phyloP scores from a whole-genome alignment of 1,139 yeast genomes.

The Suzukiozyma palmioleophila region DNA sequence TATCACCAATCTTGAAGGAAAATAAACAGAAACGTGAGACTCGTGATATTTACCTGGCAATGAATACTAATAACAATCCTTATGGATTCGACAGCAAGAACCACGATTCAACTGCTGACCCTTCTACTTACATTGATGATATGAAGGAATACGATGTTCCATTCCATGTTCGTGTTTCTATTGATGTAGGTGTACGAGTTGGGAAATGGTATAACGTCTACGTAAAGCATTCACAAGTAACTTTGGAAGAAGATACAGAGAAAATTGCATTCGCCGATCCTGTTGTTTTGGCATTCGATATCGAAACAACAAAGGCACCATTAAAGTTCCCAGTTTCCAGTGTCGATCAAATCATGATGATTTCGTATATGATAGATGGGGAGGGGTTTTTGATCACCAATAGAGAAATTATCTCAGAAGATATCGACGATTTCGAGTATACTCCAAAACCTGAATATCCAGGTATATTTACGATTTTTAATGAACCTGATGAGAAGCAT shows the following conservation, averaged over 20 bases:
- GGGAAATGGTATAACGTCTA: conserved; percentile 95
- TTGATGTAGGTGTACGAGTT: conserved; percentile 78
- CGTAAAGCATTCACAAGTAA: conserved; percentile 53
- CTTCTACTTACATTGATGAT: conserved; percentile 67
- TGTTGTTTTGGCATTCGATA: conserved; percentile 93
- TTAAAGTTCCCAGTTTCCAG: conserved; percentile 91
- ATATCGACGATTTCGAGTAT: conserved; percentile 94
- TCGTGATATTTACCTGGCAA: conserved; percentile 65
- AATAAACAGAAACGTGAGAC: conserved; percentile 63
- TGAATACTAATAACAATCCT: conserved; percentile 25
- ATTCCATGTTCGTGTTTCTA: conserved; percentile 90
- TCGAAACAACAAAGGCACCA: conserved; percentile 96
- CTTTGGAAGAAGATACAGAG: conserved; percentile 60
- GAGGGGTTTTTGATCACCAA: conserved; percentile 93
- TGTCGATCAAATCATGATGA: conserved; percentile 97
- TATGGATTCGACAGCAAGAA: conserved; percentile 8
- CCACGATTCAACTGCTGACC: conserved; percentile 38
- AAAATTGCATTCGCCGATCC: conserved; percentile 96
- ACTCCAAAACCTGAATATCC: conserved; percentile 97
- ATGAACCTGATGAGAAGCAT: conserved; percentile 81
- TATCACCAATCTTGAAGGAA: conserved; percentile 66
- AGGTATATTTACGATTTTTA: conserved; percentile 84
- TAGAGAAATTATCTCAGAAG: conserved; percentile 89
- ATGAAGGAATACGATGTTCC: conserved; percentile 95
- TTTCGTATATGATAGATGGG: conserved; percentile 98